Evolutionary conservation across 768 basidiomycete genomes (phyloP).

Genomic region (Hygrocybe coccinea): DNA sequence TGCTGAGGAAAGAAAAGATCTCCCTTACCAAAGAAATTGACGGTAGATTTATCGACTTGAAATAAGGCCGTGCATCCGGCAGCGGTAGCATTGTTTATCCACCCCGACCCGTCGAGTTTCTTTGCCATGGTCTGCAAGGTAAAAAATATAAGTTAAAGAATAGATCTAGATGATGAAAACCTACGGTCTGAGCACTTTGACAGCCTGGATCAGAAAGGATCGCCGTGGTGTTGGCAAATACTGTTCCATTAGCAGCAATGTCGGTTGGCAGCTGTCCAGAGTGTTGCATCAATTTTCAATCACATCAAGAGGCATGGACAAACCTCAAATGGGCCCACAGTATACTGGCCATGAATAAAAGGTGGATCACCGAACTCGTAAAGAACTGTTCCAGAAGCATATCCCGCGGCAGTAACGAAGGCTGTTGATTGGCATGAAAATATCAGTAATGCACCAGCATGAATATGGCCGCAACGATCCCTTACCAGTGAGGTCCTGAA

Average conservation of each 20-base stretch:
- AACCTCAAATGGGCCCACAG: constrained; percentile 45
- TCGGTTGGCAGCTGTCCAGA: constrained; percentile 34
- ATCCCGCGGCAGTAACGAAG: constrained; percentile 52
- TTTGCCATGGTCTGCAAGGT: constrained; percentile 37
- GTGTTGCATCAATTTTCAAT: no score
- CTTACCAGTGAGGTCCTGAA: constrained; percentile 46
- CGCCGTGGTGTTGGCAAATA: constrained; percentile 46
- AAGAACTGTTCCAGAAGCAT: constrained; percentile 45
- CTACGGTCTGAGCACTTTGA: constrained; percentile 21
- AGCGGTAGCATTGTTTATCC: constrained; percentile 41
- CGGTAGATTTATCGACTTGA: constrained; percentile 36
- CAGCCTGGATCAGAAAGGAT: constrained; percentile 45
- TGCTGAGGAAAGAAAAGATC: no score
- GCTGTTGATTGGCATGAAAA: constrained; percentile 24
- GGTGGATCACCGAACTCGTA: constrained; percentile 43
- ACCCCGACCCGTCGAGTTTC: constrained; percentile 29
- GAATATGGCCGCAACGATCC: constrained; percentile 9
- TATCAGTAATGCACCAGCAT: background rate
- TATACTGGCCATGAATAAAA: constrained; percentile 44
- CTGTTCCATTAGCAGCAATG: constrained; percentile 40
- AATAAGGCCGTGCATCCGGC: constrained; percentile 40
- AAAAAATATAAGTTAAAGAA: background rate
- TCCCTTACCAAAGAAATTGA: constrained; percentile 40
- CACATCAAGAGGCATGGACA: constrained; percentile 5
- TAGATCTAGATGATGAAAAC: background rate